Conservation (phyloP, 805 yeast species). For the Pichia nanzhaoensis region DNA sequence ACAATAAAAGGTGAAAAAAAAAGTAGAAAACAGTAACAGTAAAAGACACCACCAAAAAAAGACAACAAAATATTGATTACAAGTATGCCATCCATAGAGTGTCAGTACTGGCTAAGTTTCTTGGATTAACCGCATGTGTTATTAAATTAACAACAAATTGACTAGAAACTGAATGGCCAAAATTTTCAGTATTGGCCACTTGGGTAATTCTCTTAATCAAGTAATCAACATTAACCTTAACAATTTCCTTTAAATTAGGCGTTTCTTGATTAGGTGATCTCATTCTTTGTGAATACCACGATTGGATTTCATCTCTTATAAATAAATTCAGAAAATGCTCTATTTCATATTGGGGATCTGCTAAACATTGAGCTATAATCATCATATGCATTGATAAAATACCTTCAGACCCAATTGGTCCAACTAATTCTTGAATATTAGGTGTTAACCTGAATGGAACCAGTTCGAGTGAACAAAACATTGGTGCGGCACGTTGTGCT, state of each 20-base stretch:
- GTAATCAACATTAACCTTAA: conserved; percentile 78
- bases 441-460: conserved; percentile 97
- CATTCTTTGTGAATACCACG: conserved; percentile 90
- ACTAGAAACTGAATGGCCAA: conserved; percentile 72
- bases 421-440: conserved; percentile 86
- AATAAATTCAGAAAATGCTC: conserved; percentile 89
- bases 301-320: conserved; percentile 89
- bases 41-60: not conserved
- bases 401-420: conserved; percentile 92
- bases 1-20: not conserved
- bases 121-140: conserved; percentile 91
- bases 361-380: conserved; percentile 78
- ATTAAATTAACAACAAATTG: conserved; percentile 87
- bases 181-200: conserved; percentile 44
- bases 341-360: conserved; percentile 88
- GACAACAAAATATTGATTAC: conserved; percentile 26
- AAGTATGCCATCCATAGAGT: conserved; percentile 94
- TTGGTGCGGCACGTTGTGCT: conserved; percentile 59
- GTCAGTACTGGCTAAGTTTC: conserved; percentile 87
- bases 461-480: conserved; percentile 84
- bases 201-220: conserved; percentile 74
- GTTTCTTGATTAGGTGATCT: conserved; percentile 71
- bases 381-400: conserved; percentile 77
- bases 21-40: no score
- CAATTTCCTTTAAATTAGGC: conserved; percentile 78